phyloP scores from a whole-genome alignment of 352 stramenopile species.

The Phytopythium mirpurense region DNA sequence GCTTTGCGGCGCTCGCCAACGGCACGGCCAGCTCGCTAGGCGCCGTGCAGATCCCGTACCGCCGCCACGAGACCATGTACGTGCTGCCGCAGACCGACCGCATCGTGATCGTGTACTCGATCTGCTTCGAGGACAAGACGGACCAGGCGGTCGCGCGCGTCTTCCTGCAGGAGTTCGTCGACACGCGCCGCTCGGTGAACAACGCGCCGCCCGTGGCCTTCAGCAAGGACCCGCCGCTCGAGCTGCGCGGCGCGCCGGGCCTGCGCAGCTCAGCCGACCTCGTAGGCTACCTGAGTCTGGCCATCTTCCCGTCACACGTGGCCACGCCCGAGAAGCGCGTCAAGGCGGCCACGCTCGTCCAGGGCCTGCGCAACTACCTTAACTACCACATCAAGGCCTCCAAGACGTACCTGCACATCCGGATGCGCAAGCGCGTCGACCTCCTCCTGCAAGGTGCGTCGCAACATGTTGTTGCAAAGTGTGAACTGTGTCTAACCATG shows the following conservation, averaged over 20 bases:
- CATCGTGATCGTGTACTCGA: conserved; percentile 90
- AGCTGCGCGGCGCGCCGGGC: conserved; percentile 68
- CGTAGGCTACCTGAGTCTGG: conserved; percentile 87
- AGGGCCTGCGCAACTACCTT: conserved; percentile 91
- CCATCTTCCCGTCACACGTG: conserved; percentile 89
- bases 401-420: conserved; percentile 95
- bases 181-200: conserved; percentile 90
- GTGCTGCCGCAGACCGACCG: conserved; percentile 82
- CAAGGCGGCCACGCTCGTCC: conserved; percentile 84
- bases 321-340: conserved; percentile 83
- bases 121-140: conserved; percentile 93
- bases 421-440: conserved; percentile 93
- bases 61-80: conserved; percentile 82
- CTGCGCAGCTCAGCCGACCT: conserved; percentile 60
- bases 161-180: conserved; percentile 92
- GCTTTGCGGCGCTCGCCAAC: conserved; percentile 70
- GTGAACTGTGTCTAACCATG: too few species aligned
- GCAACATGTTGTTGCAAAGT: too few species aligned
- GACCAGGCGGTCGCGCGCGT: conserved; percentile 89
- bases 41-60: conserved; percentile 82
- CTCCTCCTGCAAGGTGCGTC: conserved; percentile 85
- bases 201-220: conserved; percentile 91
- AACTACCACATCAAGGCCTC: conserved; percentile 97
- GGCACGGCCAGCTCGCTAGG: conserved; percentile 50
- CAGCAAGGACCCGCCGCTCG: conserved; percentile 86